Evolutionary conservation across 306 rosid species (phyloP).

Genomic region (Cotoneaster glaucophyllus): DNA sequence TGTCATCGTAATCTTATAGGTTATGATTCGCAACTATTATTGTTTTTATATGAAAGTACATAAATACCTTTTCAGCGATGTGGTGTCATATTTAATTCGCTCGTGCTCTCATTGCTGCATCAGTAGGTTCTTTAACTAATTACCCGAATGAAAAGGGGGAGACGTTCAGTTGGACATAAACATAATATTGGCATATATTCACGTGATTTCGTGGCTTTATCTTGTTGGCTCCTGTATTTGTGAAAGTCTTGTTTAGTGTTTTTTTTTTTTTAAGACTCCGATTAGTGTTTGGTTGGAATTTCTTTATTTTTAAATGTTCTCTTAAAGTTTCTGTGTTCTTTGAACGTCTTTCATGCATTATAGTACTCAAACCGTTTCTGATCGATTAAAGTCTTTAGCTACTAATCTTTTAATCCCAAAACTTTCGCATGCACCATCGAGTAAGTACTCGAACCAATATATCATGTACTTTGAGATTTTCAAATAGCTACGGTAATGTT

Average conservation of each 20-base stretch:
- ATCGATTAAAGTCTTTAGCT: no score
- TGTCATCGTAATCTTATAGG: constrained; percentile 23
- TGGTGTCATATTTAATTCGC: constrained; percentile 4
- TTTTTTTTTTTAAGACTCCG: constrained; percentile 1
- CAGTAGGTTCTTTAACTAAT: constrained; percentile 10
- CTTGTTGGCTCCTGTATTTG: constrained; percentile 19
- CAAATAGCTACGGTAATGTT: no score
- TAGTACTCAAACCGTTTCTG: no score
- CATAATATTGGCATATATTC: constrained; percentile 26
- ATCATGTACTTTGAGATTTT: no score
- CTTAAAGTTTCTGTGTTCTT: neutral
- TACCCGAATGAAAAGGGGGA: neutral
- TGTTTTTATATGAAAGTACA: constrained; percentile 51
- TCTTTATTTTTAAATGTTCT: no score
- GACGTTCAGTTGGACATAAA: constrained; percentile 27
- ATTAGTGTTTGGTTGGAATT: neutral
- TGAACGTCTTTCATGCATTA: neutral
- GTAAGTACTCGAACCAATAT: no score
- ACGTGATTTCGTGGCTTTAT: constrained; percentile 20
- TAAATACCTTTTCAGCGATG: constrained; percentile 51
- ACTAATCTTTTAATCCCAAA: no score
- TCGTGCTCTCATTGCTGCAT: constrained; percentile 7
- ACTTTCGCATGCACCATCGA: no score
- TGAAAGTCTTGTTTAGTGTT: constrained; percentile 2
- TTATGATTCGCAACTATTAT: constrained; percentile 46